Conservation (phyloP, 768 basidiomycete genomes). For the Mycena pura region DNA sequence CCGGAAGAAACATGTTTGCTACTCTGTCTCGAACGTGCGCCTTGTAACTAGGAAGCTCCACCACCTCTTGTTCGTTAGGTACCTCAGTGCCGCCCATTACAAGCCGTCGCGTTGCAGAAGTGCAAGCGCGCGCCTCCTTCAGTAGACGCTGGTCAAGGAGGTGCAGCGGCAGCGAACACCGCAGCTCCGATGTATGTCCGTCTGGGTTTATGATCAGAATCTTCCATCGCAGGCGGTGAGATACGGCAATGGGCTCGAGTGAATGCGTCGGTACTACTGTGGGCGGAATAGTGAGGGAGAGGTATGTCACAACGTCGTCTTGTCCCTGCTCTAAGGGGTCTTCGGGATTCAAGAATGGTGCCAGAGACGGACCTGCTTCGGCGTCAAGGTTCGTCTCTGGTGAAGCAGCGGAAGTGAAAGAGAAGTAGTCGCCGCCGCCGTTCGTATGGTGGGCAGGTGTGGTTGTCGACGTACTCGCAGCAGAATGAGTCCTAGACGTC, state of each 20-base stretch:
- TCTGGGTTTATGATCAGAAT: slow-evolving; percentile 85
- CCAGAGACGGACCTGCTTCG: slow-evolving; percentile 12
- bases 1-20: slow-evolving; percentile 75
- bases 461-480: not conserved
- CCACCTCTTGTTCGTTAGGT: slow-evolving; percentile 60
- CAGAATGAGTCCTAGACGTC: not conserved
- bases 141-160: slow-evolving; percentile 78
- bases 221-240: slow-evolving; percentile 82
- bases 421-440: slow-evolving; percentile 15
- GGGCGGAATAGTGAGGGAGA: slow-evolving; percentile 66
- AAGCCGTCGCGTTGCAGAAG: slow-evolving; percentile 77
- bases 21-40: slow-evolving; percentile 92
- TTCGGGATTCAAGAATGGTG: not conserved
- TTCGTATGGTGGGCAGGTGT: not conserved
- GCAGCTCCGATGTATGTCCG: slow-evolving; percentile 93
- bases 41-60: slow-evolving; percentile 87
- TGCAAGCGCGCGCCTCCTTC: slow-evolving; percentile 75
- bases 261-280: slow-evolving; percentile 72
- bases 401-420: not conserved
- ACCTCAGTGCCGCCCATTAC: slow-evolving; percentile 54
- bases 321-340: slow-evolving; percentile 27
- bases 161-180: slow-evolving; percentile 90
- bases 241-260: slow-evolving; percentile 76
- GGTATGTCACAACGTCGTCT: slow-evolving; percentile 63
- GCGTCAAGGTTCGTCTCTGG: not conserved